Evolutionary conservation across 805 yeast species (phyloP).

Genomic region (Kurtzmaniella cleridarum): DNA sequence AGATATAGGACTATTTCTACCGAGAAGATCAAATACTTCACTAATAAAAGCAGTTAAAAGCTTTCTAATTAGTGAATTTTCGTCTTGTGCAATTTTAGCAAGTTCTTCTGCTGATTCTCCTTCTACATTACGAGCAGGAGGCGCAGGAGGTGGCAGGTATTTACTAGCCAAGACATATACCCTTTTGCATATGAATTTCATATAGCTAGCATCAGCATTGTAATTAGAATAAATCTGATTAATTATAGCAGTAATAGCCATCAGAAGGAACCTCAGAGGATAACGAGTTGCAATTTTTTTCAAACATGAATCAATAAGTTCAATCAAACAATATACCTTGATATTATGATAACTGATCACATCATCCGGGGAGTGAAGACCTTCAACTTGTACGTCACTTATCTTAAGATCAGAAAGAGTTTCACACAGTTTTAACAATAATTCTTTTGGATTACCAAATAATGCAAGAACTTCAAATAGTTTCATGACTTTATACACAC

Average conservation of each 20-base stretch:
- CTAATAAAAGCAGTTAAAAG: constrained; percentile 61
- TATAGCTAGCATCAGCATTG: constrained; percentile 13
- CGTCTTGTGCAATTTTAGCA: constrained; percentile 43
- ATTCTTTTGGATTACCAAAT: constrained; percentile 76
- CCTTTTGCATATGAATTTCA: constrained; percentile 49
- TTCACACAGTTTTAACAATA: constrained; percentile 68
- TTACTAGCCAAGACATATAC: constrained; percentile 58
- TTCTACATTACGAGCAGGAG: constrained; percentile 37
- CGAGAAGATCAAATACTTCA: constrained; percentile 39
- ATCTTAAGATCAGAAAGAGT: constrained; percentile 39
- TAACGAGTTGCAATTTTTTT: constrained; percentile 60
- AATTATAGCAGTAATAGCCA: constrained; percentile 56
- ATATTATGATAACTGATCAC: constrained; percentile 39
- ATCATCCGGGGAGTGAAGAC: constrained; percentile 1
- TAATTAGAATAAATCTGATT: constrained; percentile 43
- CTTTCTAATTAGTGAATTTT: constrained; percentile 57
- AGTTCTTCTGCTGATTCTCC: constrained; percentile 35
- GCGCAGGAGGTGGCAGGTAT: constrained; percentile 35
- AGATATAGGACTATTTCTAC: constrained; percentile 13
- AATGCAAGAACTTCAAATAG: constrained; percentile 60
- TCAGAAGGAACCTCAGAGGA: constrained; percentile 76
- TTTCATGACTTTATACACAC: constrained; percentile 34
- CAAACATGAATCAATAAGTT: constrained; percentile 55
- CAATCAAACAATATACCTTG: constrained; percentile 61
- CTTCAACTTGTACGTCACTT: constrained; percentile 8